Evolutionary conservation across 2,329 filamentous ascomycete genomes (phyloP).

Genomic region (Akanthomyces lecanii): DNA sequence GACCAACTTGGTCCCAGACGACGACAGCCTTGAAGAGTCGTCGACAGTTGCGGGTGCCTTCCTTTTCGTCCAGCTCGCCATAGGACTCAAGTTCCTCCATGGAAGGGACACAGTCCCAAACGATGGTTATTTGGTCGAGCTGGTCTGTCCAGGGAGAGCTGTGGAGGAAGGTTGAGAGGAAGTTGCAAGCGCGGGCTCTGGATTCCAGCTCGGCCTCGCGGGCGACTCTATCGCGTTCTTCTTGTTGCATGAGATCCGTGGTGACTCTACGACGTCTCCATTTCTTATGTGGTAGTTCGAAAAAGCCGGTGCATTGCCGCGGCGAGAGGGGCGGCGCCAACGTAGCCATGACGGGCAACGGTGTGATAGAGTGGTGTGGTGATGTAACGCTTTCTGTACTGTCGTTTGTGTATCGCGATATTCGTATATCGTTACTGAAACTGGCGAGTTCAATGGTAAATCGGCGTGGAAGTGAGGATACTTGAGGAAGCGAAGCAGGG

Average conservation of each 20-base stretch:
- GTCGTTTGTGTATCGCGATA: not conserved
- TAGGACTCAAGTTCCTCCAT: constrained; percentile 32
- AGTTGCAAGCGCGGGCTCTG: constrained; percentile 29
- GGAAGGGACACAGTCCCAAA: constrained; percentile 31
- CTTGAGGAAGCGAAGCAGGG: not conserved
- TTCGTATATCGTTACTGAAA: not conserved
- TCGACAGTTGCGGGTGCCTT: constrained; percentile 34
- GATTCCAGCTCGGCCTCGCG: constrained; percentile 30
- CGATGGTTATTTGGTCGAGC: constrained; percentile 32
- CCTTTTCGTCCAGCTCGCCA: constrained; percentile 30
- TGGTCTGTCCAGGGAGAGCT: constrained; percentile 29
- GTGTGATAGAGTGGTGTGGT: not conserved
- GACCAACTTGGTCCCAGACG: constrained; percentile 36
- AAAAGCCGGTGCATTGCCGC: constrained; percentile 17
- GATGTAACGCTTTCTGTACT: not conserved
- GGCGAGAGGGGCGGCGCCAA: constrained; percentile 3
- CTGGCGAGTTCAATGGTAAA: not conserved
- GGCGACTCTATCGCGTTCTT: constrained; percentile 22
- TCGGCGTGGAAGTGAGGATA: not conserved
- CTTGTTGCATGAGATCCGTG: constrained; percentile 18
- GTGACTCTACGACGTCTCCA: constrained; percentile 19
- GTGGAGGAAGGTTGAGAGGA: constrained; percentile 30
- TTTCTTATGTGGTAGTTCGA: constrained; percentile 24
- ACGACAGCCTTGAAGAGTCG: constrained; percentile 36
- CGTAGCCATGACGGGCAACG: not conserved